Evolutionary conservation across 78 protist species (phyloP), one percentile per base, ranked within the genome.

Genomic region (Emiliania huxleyi): DNA sequence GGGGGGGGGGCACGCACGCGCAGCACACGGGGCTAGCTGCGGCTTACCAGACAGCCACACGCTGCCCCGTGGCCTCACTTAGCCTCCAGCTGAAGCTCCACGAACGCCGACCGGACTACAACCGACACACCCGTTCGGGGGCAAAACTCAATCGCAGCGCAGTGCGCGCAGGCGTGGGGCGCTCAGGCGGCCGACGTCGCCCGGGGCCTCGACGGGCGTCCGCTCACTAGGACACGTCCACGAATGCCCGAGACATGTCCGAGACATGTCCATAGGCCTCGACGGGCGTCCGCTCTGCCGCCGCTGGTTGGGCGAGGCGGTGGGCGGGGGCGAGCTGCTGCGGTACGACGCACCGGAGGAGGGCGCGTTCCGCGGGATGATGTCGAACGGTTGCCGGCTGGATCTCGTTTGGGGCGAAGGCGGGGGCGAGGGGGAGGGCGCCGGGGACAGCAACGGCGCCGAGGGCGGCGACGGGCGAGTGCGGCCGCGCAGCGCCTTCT

Each of bases 111-210:
- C n/a, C n/a, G n/a, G n/a, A n/a, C n/a, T n/a, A n/a, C n/a, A n/a
- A n/a, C n/a, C n/a, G n/a, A n/a, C n/a, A n/a, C n/a, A n/a, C n/a
- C n/a, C n/a, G n/a, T n/a, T n/a, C n/a, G n/a, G n/a, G n/a, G n/a
- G n/a, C n/a, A n/a, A n/a, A n/a, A n/a, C n/a, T n/a, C n/a, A n/a
- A n/a, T n/a, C n/a, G n/a, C n/a, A n/a, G n/a, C n/a, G n/a, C n/a
- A n/a, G n/a, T n/a, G n/a, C n/a, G n/a, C n/a, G n/a, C n/a, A n/a
- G n/a, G n/a, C n/a, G n/a, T n/a, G n/a, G n/a, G n/a, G n/a, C n/a
- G n/a, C n/a, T n/a, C n/a, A 52, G 8, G 62, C 92, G 25, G 69
- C 56, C n/a, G 92, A 90, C 83, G 44, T 90, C 44, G 45, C 56
- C 4, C 92, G 92, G 43, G 46, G 19, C 73, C 2, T 44, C n/a